A percentile compares a stretch with the other conserved stretches of the same genome.
phyloP scores from a whole-genome alignment of 140 eudicot genomes.

The Bidens hawaiensis region DNA sequence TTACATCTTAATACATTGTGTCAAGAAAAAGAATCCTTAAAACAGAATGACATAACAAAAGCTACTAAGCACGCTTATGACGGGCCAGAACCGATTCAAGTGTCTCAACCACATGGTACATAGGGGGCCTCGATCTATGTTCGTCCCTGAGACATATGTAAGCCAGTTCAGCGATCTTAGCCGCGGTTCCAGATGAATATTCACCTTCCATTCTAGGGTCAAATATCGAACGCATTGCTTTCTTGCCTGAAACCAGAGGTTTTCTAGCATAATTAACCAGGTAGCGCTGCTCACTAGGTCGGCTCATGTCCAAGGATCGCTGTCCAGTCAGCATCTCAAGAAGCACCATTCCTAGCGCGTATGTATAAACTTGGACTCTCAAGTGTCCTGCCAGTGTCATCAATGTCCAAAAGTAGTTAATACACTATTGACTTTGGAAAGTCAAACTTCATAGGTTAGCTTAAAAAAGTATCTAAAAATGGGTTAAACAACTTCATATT shows the following conservation, averaged over 20 bases:
- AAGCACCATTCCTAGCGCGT: constrained; percentile 90
- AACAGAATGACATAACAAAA: too few species aligned
- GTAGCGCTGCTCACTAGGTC: constrained; percentile 75
- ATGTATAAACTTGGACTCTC: constrained; percentile 74
- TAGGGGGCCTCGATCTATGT: constrained; percentile 73
- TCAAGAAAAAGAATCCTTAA: too few species aligned
- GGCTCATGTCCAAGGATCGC: constrained; percentile 74
- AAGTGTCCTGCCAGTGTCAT: constrained; percentile 59
- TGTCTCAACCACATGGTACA: constrained; percentile 70
- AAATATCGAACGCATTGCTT: constrained; percentile 39
- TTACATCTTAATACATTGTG: too few species aligned
- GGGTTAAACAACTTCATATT: too few species aligned
- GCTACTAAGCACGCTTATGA: too few species aligned
- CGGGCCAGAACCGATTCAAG: constrained; percentile 62
- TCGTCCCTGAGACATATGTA: constrained; percentile 74
- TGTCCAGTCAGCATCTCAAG: constrained; percentile 86
- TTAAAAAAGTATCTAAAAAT: too few species aligned
- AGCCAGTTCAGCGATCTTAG: constrained; percentile 67
- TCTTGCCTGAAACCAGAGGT: constrained; percentile 66
- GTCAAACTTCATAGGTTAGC: background rate
- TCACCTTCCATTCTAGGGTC: constrained; percentile 85
- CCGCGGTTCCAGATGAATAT: constrained; percentile 46
- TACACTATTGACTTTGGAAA: constrained; percentile 3
- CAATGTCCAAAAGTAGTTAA: background rate
- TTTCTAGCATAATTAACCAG: constrained; percentile 83